Percentiles rank a stretch among this genome's conserved stretches.
Evolutionary conservation across 768 basidiomycete genomes (phyloP).

Genomic region (Tulasnella sp.): DNA sequence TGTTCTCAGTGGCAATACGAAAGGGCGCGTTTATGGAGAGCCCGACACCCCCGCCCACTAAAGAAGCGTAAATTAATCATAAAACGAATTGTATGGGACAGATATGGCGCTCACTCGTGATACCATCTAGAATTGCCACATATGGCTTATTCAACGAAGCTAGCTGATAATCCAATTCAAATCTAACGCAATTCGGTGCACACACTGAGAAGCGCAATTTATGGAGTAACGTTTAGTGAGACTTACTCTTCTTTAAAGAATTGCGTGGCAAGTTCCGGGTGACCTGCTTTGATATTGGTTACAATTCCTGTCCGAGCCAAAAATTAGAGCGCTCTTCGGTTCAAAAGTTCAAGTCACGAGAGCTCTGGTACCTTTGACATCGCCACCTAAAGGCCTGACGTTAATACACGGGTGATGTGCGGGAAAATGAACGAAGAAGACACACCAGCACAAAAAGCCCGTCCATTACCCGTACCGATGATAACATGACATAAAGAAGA

Average conservation of each 20-base stretch:
- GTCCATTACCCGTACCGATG: conserved; percentile 53
- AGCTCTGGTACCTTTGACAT: conserved; percentile 56
- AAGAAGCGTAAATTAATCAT: not conserved
- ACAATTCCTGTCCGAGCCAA: not conserved
- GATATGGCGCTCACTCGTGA: conserved; percentile 55
- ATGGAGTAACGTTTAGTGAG: conserved; percentile 44
- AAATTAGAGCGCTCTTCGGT: not conserved
- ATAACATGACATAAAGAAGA: conserved; percentile 61
- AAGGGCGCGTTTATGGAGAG: conserved; percentile 74
- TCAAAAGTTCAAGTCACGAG: not conserved
- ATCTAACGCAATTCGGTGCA: conserved; percentile 33
- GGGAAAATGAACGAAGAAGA: not conserved
- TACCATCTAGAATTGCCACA: conserved; percentile 77
- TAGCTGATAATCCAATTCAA: conserved; percentile 64
- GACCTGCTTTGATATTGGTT: conserved; percentile 10
- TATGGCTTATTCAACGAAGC: conserved; percentile 74
- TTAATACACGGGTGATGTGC: not conserved
- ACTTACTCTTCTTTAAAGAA: conserved; percentile 73
- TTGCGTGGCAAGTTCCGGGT: conserved; percentile 33
- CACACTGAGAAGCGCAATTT: conserved; percentile 4
- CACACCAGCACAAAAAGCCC: conserved; percentile 76
- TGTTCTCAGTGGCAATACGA: conserved; percentile 87
- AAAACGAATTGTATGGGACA: conserved; percentile 1
- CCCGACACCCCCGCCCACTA: conserved; percentile 95
- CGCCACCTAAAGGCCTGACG: conserved; percentile 38